phyloP scores from a whole-genome alignment of 176 grass and related monocot genomes.

The Phragmites australis region DNA sequence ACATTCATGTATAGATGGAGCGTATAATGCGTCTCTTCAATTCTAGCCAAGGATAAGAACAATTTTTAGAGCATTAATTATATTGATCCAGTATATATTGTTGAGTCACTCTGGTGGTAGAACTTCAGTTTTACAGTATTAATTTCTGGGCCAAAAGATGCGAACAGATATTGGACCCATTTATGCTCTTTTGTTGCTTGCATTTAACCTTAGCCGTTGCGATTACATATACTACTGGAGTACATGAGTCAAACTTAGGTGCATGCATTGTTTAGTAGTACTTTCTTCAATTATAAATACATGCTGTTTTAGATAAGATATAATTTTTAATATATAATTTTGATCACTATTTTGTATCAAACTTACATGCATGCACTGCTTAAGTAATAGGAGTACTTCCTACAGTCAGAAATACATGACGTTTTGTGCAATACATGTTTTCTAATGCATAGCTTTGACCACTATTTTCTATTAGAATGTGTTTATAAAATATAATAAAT shows the following conservation, averaged over 20 bases:
- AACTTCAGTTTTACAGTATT: neutral
- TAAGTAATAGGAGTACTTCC: no score
- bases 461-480: no score
- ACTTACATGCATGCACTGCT: no score
- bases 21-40: neutral
- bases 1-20: constrained; percentile 3
- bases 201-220: neutral
- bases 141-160: neutral
- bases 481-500: no score
- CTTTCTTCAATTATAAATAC: no score
- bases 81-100: neutral
- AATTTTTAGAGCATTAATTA: neutral
- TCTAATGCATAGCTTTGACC: no score
- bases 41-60: constrained; percentile 10
- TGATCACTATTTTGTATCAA: no score
- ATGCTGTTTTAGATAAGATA: no score
- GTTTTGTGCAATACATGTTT: no score
- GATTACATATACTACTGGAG: no score
- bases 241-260: neutral
- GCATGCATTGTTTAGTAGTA: neutral
- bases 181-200: neutral
- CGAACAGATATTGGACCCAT: neutral
- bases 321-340: no score
- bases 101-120: neutral
- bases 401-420: no score